Base-by-base conservation (phyloP, 2,329 filamentous ascomycete genomes). In the Pseudocercospora vitis region DNA sequence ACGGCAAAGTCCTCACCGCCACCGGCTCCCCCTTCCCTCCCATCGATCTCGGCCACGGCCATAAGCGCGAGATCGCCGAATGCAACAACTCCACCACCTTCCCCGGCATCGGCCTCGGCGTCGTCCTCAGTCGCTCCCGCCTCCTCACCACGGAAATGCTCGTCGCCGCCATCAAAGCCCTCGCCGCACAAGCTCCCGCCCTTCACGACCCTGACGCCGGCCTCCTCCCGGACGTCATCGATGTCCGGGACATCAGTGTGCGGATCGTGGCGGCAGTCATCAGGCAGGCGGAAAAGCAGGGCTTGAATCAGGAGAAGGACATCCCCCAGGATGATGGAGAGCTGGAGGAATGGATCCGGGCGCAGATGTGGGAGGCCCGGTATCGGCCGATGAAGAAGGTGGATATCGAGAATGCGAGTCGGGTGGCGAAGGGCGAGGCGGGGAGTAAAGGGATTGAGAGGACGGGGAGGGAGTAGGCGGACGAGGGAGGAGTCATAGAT, bases 11-110 rank as follows among this genome's bases (percentile, higher is more conserved):
- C 0, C 78, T 95, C 2, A 84, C 94, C 3, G 89, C 91, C 0
- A 95, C 91, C 0, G 91, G 91, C 3, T 89, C 86, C 7, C 90
- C 91, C 0, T 95, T 95, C 68, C 78, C 81, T 1, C 86, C 90
- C 0, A 88, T 94, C 11, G 80, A 81, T 47, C 53, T 47, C 4
- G 81, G 79, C 49, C 71, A 78, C 12, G 80, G 80, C 0, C 74
- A 72, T 35, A 74, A 77, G 62, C 78, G 79, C 50, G 79, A 83
- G 35, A 77, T 84, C 14, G 89, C 89, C 19, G 90, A 95, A 71
- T 95, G 91, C 74, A 95, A 95, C 74, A 95, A 95, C 73, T 87
- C 84, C 0, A 88, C 88, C 28, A 87, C 87, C 12, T 95, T 95
- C 70, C 90, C 90, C 7, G 89, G 89, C 0, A 92, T 95, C 54